Conservation (phyloP, 2,329 filamentous ascomycete species). For the Fusarium sublunatum region DNA sequence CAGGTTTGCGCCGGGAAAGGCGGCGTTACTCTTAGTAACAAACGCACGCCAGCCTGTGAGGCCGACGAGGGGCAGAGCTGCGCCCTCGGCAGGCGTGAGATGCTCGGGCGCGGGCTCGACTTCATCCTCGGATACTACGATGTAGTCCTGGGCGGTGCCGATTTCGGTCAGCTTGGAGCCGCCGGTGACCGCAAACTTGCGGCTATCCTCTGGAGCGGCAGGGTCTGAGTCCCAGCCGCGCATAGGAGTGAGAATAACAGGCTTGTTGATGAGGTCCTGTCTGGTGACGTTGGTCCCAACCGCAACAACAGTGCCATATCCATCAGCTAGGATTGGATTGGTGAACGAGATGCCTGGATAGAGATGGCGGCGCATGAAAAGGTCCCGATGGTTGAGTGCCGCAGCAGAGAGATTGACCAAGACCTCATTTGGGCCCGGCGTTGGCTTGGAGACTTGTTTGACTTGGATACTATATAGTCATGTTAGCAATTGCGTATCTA, state of each 20-base stretch:
- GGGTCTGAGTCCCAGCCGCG: conserved; percentile 79
- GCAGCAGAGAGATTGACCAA: conserved; percentile 81
- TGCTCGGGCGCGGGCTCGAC: conserved; percentile 81
- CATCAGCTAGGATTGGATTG: conserved; percentile 84
- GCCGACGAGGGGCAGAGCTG: conserved; percentile 85
- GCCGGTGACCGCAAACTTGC: conserved; percentile 73
- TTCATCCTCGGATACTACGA: conserved; percentile 76
- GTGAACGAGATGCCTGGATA: conserved; percentile 88
- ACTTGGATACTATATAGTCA: conserved; percentile 62
- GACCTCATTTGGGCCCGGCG: conserved; percentile 74
- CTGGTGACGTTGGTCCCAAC: conserved; percentile 63
- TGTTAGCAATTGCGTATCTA: conserved; percentile 15
- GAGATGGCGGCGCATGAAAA: conserved; percentile 91
- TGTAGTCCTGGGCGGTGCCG: conserved; percentile 80
- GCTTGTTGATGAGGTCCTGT: conserved; percentile 64
- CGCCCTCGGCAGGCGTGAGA: conserved; percentile 78
- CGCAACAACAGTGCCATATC: conserved; percentile 77
- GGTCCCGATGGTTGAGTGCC: conserved; percentile 93
- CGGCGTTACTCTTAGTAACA: conserved; percentile 78
- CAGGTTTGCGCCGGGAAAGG: conserved; percentile 75
- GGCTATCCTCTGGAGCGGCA: conserved; percentile 76
- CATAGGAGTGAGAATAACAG: conserved; percentile 82
- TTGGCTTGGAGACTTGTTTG: conserved; percentile 70
- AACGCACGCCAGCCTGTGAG: conserved; percentile 90
- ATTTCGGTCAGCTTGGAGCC: conserved; percentile 69